Base-by-base conservation (phyloP, 176 grass and related monocot species). In the Ensete ventricosum region DNA sequence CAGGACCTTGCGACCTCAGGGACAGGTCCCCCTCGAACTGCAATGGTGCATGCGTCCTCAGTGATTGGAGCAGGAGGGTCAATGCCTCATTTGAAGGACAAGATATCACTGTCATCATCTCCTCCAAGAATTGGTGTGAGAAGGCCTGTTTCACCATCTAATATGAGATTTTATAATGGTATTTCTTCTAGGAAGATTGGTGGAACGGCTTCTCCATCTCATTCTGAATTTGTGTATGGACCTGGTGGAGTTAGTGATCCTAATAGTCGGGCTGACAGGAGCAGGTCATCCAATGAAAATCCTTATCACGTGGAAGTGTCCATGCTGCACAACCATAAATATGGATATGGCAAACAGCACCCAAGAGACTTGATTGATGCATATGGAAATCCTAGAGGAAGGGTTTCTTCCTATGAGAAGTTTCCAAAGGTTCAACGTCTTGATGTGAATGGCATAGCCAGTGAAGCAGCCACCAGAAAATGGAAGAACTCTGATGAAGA, bases 331-430 rank as follows among this genome's bases (percentile, higher is more conserved):
- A 89, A 84, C 59, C 83, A 81, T 53, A 86, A 80, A 73, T 86
- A 94, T 81, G 95, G 87, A 72, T 88, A 85, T 70, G 82, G 82
- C 27, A 89, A 87, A 53, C 88, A 87, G 58, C 82, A 88, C 78
- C 78, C 91, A 73, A 88, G 96, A 82, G 91, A 99, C 50, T 84
- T 99, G 76, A 99, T 99, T 85, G 96, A 91, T 84, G 88, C 91
- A 27, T 99, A 99, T 82, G 96, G 96, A 79, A 92, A 92, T 89
- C 88, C 65, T 88, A 82, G 85, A 85, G 90, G 80, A 29, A 84
- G 70, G 58, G 84, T 82, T 75, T 79, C 77, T 54, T 60, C 54
- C 60, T 80, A 81, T 80, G 92, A 86, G 77, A 88, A 84, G 77
- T 17, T 86, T 82, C 29, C 79, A 73, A 99, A 99, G 79, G 71